Conservation (phyloP, 2,329 filamentous ascomycete species). For the Escovopsis sp. region DNA sequence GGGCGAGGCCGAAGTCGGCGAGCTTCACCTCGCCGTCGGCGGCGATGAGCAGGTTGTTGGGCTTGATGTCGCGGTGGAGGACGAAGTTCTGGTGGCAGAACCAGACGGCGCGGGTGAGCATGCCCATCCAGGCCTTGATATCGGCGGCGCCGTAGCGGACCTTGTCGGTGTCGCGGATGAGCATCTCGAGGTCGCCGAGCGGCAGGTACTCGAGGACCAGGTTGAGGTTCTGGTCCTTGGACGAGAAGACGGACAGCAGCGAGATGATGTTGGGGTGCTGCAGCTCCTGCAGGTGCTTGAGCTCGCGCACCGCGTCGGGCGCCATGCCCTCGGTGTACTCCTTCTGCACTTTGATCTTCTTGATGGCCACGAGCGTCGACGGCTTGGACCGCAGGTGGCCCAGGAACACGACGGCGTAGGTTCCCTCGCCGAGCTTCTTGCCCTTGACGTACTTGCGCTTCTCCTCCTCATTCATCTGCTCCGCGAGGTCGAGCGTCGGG, state of each 20-base stretch:
- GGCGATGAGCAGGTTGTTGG: conserved; percentile 92
- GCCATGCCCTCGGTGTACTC: conserved; percentile 85
- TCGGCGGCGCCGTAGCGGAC: conserved; percentile 78
- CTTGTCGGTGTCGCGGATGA: conserved; percentile 69
- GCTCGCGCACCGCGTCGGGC: conserved; percentile 88
- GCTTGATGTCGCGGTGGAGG: conserved; percentile 95
- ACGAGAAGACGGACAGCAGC: conserved; percentile 83
- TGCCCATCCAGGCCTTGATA: conserved; percentile 97
- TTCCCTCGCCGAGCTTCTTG: conserved; percentile 90
- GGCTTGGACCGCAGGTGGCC: conserved; percentile 66
- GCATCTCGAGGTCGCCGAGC: conserved; percentile 84
- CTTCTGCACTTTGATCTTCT: conserved; percentile 78
- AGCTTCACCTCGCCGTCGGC: conserved; percentile 89
- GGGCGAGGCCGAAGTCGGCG: conserved; percentile 91
- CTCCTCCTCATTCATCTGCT: conserved; percentile 68
- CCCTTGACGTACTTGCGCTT: conserved; percentile 85
- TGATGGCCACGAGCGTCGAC: conserved; percentile 69
- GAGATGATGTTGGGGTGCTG: conserved; percentile 92
- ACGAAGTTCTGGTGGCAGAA: conserved; percentile 95
- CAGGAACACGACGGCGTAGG: conserved; percentile 89
- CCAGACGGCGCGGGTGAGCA: conserved; percentile 85
- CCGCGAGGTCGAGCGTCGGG: conserved; percentile 46
- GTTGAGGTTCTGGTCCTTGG: conserved; percentile 92
- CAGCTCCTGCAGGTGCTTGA: conserved; percentile 89
- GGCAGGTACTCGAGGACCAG: conserved; percentile 90